Conservation (phyloP, 257 asterid species). For the Solanum sparsipilum region DNA sequence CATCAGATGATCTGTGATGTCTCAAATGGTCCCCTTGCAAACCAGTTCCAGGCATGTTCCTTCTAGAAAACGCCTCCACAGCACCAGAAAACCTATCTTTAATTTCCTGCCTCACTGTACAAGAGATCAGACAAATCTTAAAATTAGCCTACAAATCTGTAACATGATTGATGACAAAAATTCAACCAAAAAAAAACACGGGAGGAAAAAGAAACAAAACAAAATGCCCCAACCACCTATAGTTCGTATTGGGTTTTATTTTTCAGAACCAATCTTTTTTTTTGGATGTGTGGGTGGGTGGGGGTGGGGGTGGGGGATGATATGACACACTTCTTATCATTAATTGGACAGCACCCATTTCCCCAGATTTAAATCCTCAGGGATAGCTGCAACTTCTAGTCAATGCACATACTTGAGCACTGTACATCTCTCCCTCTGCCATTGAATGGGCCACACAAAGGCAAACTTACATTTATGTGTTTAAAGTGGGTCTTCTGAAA, state of each 20-base stretch:
- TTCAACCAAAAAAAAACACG: background rate
- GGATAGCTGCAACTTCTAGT: background rate
- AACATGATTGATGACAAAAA: background rate
- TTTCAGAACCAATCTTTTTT: background rate
- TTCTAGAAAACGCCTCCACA: constrained; percentile 47
- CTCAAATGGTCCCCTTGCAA: constrained; percentile 49
- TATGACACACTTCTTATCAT: background rate
- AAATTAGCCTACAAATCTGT: background rate
- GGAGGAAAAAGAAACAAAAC: background rate
- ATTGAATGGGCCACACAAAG: too few species aligned
- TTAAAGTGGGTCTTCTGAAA: background rate
- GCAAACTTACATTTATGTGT: background rate
- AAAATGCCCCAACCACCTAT: background rate
- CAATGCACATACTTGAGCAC: background rate
- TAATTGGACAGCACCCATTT: background rate
- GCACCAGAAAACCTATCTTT: constrained; percentile 57
- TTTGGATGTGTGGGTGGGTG: background rate
- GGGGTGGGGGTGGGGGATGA: background rate
- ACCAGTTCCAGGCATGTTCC: constrained; percentile 42
- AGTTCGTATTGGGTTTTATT: background rate
- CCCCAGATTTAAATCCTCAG: background rate
- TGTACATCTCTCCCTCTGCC: background rate
- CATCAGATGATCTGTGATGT: constrained; percentile 50
- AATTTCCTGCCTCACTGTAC: constrained; percentile 50
- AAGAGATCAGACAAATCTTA: background rate